Evolutionary conservation across 2,329 filamentous ascomycete genomes (phyloP).

Genomic region (Claviceps purpurea): DNA sequence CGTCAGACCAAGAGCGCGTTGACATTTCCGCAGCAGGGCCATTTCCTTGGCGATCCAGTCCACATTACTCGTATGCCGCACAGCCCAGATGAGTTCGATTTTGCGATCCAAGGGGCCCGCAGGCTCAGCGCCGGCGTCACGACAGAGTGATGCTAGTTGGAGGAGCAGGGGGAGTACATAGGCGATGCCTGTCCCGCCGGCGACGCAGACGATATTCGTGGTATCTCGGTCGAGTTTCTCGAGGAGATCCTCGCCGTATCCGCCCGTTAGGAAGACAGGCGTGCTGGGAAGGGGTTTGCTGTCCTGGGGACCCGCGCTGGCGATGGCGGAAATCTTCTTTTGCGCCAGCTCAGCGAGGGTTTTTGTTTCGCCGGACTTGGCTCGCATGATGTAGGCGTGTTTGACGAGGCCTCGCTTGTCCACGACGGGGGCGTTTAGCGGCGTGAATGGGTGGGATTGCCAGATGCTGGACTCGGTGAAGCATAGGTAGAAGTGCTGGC

Average conservation of each 20-base stretch:
- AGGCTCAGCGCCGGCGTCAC: conserved; percentile 22
- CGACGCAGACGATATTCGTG: conserved; percentile 24
- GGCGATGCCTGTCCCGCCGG: conserved; percentile 27
- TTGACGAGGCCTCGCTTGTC: conserved; percentile 23
- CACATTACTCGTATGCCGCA: conserved; percentile 39
- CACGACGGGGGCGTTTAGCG: conserved; percentile 37
- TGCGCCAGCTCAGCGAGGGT: conserved; percentile 34
- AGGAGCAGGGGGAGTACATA: conserved; percentile 26
- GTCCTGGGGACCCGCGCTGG: conserved; percentile 8
- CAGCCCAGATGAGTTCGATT: conserved; percentile 52
- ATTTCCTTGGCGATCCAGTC: conserved; percentile 48
- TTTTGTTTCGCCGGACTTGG: conserved; percentile 45
- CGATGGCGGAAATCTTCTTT: conserved; percentile 17
- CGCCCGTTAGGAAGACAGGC: conserved; percentile 46
- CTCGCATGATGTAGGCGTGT: conserved; percentile 45
- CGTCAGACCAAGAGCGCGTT: conserved; percentile 28
- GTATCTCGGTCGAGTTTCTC: conserved; percentile 26
- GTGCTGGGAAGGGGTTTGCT: conserved; percentile 23
- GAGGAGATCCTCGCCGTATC: conserved; percentile 43
- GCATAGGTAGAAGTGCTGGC: conserved; percentile 60
- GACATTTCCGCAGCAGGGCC: conserved; percentile 26
- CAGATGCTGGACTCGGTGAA: conserved; percentile 54
- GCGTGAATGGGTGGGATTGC: conserved; percentile 62
- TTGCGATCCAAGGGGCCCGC: conserved; percentile 29
- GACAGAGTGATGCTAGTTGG: conserved; percentile 20